Conservation (phyloP, 2,329 filamentous ascomycete species). For the Cordyceps pruinosa region DNA sequence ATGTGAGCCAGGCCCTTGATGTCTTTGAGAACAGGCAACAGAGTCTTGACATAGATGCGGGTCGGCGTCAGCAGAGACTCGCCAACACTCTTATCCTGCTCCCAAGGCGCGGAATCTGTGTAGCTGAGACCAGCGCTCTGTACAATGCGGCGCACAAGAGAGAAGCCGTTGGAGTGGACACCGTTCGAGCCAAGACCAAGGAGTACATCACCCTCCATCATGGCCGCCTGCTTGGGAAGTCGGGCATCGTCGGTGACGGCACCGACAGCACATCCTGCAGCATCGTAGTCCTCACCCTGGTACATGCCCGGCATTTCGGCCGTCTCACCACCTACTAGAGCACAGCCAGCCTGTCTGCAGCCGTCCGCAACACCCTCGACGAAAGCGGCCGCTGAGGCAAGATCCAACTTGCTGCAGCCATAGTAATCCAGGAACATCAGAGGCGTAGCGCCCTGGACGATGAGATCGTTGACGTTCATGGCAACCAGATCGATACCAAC, state of each 20-base stretch:
- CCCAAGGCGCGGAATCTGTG: slow-evolving; percentile 71
- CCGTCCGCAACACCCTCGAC: slow-evolving; percentile 85
- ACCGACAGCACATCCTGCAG: background rate
- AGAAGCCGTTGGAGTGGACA: slow-evolving; percentile 95
- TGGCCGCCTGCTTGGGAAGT: slow-evolving; percentile 67
- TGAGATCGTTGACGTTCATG: slow-evolving; percentile 98
- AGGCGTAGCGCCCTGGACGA: slow-evolving; percentile 91
- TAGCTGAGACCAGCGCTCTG: slow-evolving; percentile 66
- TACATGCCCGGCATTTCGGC: slow-evolving; percentile 98
- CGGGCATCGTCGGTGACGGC: slow-evolving; percentile 43
- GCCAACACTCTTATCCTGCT: slow-evolving; percentile 56
- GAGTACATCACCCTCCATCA: slow-evolving; percentile 77
- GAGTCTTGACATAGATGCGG: slow-evolving; percentile 81
- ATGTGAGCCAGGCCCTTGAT: slow-evolving; percentile 96
- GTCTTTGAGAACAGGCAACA: slow-evolving; percentile 60
- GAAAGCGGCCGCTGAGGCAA: slow-evolving; percentile 73
- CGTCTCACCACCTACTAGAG: slow-evolving; percentile 93
- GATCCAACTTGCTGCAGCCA: slow-evolving; percentile 81
- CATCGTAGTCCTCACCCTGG: slow-evolving; percentile 66
- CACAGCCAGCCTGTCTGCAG: slow-evolving; percentile 77
- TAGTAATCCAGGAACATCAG: slow-evolving; percentile 98
- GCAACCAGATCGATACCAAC: slow-evolving; percentile 96
- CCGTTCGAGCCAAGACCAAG: slow-evolving; percentile 80
- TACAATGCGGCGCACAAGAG: slow-evolving; percentile 86
- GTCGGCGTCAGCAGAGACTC: slow-evolving; percentile 80